Conservation (phyloP, 169 alveolate species). For the Blepharisma undulans region DNA sequence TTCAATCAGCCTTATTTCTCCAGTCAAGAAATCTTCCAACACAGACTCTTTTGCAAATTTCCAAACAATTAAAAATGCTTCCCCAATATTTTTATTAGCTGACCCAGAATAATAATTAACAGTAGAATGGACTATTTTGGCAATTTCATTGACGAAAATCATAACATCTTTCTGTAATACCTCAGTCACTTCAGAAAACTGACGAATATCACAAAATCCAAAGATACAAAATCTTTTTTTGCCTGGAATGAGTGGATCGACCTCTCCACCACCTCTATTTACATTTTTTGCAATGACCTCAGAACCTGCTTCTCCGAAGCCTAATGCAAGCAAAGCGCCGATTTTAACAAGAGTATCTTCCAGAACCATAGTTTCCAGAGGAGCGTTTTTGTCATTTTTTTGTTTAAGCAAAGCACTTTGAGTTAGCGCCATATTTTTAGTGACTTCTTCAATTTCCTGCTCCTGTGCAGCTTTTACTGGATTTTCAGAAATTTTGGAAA, state of each 20-base stretch:
- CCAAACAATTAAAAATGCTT: constrained; percentile 95
- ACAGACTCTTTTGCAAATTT: constrained; percentile 64
- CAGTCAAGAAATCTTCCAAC: constrained; percentile 43
- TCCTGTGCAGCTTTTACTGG: constrained; percentile 85
- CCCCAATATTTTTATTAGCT: constrained; percentile 96
- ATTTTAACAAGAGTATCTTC: constrained; percentile 90
- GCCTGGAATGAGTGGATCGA: constrained; percentile 92
- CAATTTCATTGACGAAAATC: constrained; percentile 87
- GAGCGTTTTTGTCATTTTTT: constrained; percentile 15
- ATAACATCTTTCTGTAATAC: constrained; percentile 88
- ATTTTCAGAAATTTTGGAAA: constrained; percentile 82
- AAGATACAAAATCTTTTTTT: constrained; percentile 89
- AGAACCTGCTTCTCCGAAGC: constrained; percentile 88
- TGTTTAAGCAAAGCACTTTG: constrained; percentile 31
- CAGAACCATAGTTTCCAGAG: constrained; percentile 82
- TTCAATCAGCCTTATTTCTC: constrained; percentile 26
- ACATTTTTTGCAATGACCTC: constrained; percentile 82
- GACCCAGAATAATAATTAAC: constrained; percentile 93
- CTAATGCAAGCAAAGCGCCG: constrained; percentile 87
- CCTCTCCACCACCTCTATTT: constrained; percentile 65
- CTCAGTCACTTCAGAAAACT: constrained; percentile 94
- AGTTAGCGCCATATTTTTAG: background rate
- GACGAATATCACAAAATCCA: constrained; percentile 94
- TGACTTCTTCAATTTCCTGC: constrained; percentile 68
- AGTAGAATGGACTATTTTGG: constrained; percentile 93